These are phyloP conservation scores for Auricularia cornea DNA, from an alignment of 768 basidiomycete genomes.

Conservation along the genomic window DNA sequence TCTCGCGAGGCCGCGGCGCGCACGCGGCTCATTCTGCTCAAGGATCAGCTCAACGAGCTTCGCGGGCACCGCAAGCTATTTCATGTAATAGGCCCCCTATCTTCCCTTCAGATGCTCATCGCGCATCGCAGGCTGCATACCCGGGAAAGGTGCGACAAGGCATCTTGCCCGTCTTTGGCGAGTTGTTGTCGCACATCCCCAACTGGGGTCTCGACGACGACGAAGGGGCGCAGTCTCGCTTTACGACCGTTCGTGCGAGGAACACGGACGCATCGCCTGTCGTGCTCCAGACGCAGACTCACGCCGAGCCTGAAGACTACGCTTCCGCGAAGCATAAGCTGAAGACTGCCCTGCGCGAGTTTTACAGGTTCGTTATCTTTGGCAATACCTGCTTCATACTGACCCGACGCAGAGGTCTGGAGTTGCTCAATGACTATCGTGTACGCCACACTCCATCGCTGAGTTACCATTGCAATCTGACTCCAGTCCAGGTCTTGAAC, in stretches of 20 bases:
- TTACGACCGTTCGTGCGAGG: neutral
- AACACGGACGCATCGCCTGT: neutral
- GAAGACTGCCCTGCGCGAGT: slow-evolving; percentile 74
- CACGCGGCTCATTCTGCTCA: slow-evolving; percentile 30
- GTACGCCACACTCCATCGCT: slow-evolving; percentile 31
- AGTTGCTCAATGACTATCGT: slow-evolving; percentile 82
- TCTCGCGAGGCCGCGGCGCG: slow-evolving; percentile 53
- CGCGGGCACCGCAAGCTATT: slow-evolving; percentile 55
- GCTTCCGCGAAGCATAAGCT: slow-evolving; percentile 75
- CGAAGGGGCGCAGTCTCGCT: neutral
- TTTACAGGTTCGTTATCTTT: slow-evolving; percentile 52
- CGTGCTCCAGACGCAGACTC: slow-evolving; percentile 1
- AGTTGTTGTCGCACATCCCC: neutral
- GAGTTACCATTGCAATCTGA: slow-evolving; percentile 2
- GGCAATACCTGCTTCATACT: neutral
- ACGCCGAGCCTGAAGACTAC: slow-evolving; percentile 68
- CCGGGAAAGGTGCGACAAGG: neutral
- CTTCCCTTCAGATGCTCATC: neutral
- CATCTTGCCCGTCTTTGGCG: neutral
- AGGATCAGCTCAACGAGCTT: slow-evolving; percentile 67
- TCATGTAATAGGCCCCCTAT: slow-evolving; percentile 24
- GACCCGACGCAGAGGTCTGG: slow-evolving; percentile 48
- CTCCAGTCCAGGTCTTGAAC: slow-evolving; percentile 58
- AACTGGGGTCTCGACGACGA: neutral
- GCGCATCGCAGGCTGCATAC: neutral